These are phyloP conservation scores for Mimosa pudica DNA, from an alignment of 306 rosid genomes.

Conservation along the genomic window DNA sequence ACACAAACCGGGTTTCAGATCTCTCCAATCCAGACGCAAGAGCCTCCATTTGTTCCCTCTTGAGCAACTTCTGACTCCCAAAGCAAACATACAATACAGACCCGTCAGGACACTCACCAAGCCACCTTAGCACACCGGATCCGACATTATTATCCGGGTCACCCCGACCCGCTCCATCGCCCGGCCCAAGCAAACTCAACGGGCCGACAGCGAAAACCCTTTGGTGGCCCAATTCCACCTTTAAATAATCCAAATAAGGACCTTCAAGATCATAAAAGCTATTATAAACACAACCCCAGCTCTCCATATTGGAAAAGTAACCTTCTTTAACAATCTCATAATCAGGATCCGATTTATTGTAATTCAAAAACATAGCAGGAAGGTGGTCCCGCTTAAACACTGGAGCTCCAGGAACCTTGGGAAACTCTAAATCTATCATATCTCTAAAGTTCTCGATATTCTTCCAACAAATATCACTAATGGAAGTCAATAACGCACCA, in stretches of 20 bases:
- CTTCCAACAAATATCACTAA: constrained; percentile 29
- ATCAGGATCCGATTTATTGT: constrained; percentile 38
- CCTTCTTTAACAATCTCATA: constrained; percentile 27
- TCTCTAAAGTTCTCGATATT: neutral
- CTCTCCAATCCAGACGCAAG: constrained; percentile 50
- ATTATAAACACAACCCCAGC: constrained; percentile 50
- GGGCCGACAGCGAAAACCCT: constrained; percentile 50
- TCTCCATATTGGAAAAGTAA: constrained; percentile 26
- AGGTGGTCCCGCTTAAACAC: constrained; percentile 46
- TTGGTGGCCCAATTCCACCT: constrained; percentile 3
- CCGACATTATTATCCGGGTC: neutral
- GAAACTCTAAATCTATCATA: constrained; percentile 25
- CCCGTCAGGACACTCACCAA: constrained; percentile 44
- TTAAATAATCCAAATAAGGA: constrained; percentile 35
- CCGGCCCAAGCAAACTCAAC: neutral
- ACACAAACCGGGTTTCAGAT: constrained; percentile 45
- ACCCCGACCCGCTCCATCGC: neutral
- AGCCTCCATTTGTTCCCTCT: constrained; percentile 48
- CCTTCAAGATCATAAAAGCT: constrained; percentile 41
- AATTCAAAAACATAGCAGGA: constrained; percentile 7
- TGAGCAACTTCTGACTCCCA: constrained; percentile 57
- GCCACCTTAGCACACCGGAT: constrained; percentile 37
- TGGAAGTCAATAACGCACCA: constrained; percentile 16
- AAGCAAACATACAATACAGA: constrained; percentile 60
- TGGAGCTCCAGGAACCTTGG: constrained; percentile 43